Conservation (phyloP, 805 yeast species). For the Kuraishia floccosa region DNA sequence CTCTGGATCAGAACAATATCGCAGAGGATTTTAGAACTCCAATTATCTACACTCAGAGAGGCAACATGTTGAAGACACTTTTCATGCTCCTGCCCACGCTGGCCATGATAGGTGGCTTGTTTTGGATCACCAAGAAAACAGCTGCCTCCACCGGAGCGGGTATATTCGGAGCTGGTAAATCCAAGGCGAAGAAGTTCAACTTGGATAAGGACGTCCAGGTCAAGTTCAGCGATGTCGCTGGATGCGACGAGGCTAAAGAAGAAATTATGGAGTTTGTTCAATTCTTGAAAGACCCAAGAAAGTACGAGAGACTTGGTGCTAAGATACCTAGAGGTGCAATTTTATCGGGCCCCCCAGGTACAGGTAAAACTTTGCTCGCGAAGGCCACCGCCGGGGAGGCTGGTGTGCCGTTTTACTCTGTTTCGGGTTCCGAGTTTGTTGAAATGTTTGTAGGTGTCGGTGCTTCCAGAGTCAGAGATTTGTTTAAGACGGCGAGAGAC, state of each 20-base stretch:
- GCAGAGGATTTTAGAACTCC: slow-evolving; percentile 64
- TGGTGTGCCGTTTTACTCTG: slow-evolving; percentile 85
- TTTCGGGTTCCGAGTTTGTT: slow-evolving; percentile 91
- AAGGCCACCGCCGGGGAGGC: slow-evolving; percentile 97
- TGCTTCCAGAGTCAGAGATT: slow-evolving; percentile 88
- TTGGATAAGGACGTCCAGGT: slow-evolving; percentile 76
- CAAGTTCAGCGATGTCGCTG: slow-evolving; percentile 85
- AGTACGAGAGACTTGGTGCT: slow-evolving; percentile 84
- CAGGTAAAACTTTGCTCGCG: slow-evolving; percentile 88
- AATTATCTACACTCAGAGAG: slow-evolving; percentile 65
- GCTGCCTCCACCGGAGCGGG: slow-evolving; percentile 44
- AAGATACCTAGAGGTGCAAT: slow-evolving; percentile 95
- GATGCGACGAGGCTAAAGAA: slow-evolving; percentile 88
- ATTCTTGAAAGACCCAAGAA: slow-evolving; percentile 74
- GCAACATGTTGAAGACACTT: slow-evolving; percentile 49
- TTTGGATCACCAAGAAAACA: slow-evolving; percentile 57
- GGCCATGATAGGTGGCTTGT: slow-evolving; percentile 78
- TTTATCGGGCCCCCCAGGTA: slow-evolving; percentile 92
- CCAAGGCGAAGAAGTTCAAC: slow-evolving; percentile 71
- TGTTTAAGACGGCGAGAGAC: slow-evolving; percentile 81
- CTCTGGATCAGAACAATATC: slow-evolving; percentile 53
- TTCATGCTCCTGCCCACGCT: slow-evolving; percentile 83
- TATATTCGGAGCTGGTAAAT: slow-evolving; percentile 66
- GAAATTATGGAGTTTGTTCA: slow-evolving; percentile 94
- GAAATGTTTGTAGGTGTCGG: slow-evolving; percentile 98